These are phyloP conservation scores for Gnaphalium uliginosum DNA, from an alignment of 129 eudicot species.

Conservation along the genomic window DNA sequence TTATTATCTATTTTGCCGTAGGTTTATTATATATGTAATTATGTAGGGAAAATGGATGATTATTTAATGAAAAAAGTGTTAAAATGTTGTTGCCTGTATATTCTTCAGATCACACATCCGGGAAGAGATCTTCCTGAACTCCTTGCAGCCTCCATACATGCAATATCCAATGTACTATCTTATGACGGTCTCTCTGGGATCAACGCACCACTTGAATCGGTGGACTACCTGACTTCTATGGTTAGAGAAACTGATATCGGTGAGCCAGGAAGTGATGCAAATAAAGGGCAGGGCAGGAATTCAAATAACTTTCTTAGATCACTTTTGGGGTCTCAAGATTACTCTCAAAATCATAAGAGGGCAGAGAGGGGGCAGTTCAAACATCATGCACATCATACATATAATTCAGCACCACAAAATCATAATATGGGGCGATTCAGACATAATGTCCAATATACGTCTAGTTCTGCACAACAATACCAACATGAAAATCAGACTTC, in stretches of 20 bases:
- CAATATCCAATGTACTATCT: constrained; percentile 67
- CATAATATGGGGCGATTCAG: not conserved
- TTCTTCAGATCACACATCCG: constrained; percentile 65
- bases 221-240: constrained; percentile 51
- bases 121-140: constrained; percentile 64
- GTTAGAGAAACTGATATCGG: constrained; percentile 53
- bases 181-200: constrained; percentile 76
- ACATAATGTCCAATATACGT: not conserved
- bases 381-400: not conserved
- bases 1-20: not conserved
- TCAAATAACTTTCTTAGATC: constrained; percentile 40
- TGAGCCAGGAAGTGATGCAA: constrained; percentile 30
- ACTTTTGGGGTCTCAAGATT: constrained; percentile 22
- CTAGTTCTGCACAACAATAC: not conserved
- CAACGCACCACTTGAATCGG: constrained; percentile 40
- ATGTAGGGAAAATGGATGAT: not conserved
- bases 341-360: not conserved
- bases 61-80: not conserved
- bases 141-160: constrained; percentile 60
- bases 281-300: constrained; percentile 13
- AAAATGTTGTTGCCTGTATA: not conserved
- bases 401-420: not conserved
- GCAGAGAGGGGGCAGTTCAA: not conserved
- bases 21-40: not conserved
- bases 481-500: not conserved